Conservation (phyloP, 2,329 filamentous ascomycete species). For the Ceratocystis colombiana region DNA sequence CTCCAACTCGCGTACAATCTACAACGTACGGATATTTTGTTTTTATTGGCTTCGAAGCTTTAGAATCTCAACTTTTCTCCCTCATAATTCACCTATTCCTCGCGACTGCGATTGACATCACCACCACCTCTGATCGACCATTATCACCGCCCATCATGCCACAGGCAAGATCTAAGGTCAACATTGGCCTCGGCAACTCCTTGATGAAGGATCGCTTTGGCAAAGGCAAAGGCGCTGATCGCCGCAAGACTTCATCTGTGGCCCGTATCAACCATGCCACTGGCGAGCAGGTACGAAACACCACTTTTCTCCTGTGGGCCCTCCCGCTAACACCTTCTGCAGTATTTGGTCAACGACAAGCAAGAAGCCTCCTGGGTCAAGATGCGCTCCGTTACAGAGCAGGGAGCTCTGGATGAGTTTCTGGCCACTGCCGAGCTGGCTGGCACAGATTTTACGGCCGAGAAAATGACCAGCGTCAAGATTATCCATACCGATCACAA, state of each 20-base stretch:
- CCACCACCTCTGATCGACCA: conserved; percentile 9
- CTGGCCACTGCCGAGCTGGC: conserved; percentile 89
- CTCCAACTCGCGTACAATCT: too few relatives aligned
- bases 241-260: conserved; percentile 55
- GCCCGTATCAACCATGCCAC: conserved; percentile 66
- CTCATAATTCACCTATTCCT: not conserved
- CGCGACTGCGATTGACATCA: not conserved
- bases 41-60: too few relatives aligned
- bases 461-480: conserved; percentile 98
- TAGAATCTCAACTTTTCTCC: too few relatives aligned
- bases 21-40: too few relatives aligned
- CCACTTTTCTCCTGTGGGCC: not conserved
- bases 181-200: conserved; percentile 88
- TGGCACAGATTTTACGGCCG: conserved; percentile 96
- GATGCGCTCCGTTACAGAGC: conserved; percentile 97
- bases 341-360: conserved; percentile 83
- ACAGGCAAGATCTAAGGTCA: conserved; percentile 83
- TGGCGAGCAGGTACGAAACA: conserved; percentile 53
- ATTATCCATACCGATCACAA: conserved; percentile 95
- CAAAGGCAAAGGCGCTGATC: conserved; percentile 75
- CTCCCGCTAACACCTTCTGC: conserved; percentile 27
- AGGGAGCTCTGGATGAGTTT: conserved; percentile 93
- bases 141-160: conserved; percentile 39
- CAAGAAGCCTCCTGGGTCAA: conserved; percentile 96
- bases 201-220: conserved; percentile 99